A percentile compares a stretch with the other conserved stretches of the same genome.
Conservation (phyloP, 1,139 yeast genomes). For the Nakaseomyces kungkrabaensis region DNA sequence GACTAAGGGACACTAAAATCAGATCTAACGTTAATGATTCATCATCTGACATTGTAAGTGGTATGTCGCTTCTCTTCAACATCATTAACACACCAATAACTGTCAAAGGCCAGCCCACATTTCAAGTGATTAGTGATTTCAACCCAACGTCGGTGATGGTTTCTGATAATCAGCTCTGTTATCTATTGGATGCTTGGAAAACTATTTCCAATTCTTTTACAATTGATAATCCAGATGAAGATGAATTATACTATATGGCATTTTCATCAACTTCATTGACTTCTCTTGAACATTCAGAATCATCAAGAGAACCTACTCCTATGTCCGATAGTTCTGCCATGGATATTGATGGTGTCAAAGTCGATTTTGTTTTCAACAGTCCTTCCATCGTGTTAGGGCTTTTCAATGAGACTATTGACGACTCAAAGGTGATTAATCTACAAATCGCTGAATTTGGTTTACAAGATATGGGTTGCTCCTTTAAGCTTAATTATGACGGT, state of each 20-base stretch:
- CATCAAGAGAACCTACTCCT: background rate
- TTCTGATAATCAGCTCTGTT: conserved; percentile 69
- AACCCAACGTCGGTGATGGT: conserved; percentile 58
- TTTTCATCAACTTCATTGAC: background rate
- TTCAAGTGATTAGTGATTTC: conserved; percentile 48
- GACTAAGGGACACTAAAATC: conserved; percentile 62
- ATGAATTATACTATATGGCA: background rate
- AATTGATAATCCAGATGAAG: conserved; percentile 24
- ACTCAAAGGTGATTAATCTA: conserved; percentile 11
- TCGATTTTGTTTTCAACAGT: conserved; percentile 46
- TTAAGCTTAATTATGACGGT: conserved; percentile 45
- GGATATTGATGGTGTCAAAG: conserved; percentile 15
- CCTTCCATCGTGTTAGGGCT: conserved; percentile 59
- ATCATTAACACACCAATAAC: conserved; percentile 46
- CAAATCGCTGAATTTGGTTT: conserved; percentile 24
- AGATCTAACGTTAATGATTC: conserved; percentile 47
- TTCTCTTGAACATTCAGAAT: background rate
- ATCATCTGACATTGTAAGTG: conserved; percentile 54
- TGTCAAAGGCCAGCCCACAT: conserved; percentile 38
- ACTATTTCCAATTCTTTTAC: conserved; percentile 50
- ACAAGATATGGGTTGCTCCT: conserved; percentile 44
- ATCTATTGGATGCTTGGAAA: conserved; percentile 46
- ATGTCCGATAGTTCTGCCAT: background rate
- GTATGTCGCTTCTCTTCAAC: conserved; percentile 55
- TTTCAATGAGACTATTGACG: conserved; percentile 45